phyloP scores from a whole-genome alignment of 164 flowering plant genomes.

The Platanus orientalis region DNA sequence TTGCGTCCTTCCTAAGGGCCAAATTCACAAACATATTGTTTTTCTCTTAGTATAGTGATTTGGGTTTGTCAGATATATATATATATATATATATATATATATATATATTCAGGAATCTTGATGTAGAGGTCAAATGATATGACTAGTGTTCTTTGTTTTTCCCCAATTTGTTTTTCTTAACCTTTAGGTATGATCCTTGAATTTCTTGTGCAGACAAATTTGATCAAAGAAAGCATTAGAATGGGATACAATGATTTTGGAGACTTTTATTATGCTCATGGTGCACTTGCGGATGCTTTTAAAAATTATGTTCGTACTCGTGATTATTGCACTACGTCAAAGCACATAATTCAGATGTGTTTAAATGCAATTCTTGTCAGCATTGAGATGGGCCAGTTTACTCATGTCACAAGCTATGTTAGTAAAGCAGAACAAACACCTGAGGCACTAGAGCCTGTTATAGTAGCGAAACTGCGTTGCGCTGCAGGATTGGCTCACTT shows the following conservation, averaged over 20 bases:
- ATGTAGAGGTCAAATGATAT: neutral
- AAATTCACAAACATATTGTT: no score
- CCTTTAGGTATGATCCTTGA: neutral
- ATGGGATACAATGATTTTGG: slow-evolving; percentile 99
- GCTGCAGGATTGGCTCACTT: slow-evolving; percentile 50
- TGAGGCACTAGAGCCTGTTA: slow-evolving; percentile 47
- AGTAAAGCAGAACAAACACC: slow-evolving; percentile 64
- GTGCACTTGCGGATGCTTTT: slow-evolving; percentile 81
- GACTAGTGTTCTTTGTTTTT: neutral
- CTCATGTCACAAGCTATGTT: slow-evolving; percentile 34
- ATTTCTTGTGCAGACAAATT: slow-evolving; percentile 64
- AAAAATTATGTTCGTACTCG: slow-evolving; percentile 89
- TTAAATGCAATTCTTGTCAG: slow-evolving; percentile 67
- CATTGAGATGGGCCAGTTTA: slow-evolving; percentile 44
- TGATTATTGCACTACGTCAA: slow-evolving; percentile 77
- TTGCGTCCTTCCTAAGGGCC: neutral
- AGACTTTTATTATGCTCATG: slow-evolving; percentile 85
- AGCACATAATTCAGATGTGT: slow-evolving; percentile 69
- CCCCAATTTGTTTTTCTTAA: no score
- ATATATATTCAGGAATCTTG: neutral
- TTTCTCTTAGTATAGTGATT: no score
- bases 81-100: no score
- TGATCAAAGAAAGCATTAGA: slow-evolving; percentile 96
- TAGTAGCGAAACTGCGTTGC: slow-evolving; percentile 50
- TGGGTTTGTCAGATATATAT: no score